Base-by-base conservation (phyloP, 2,329 filamentous ascomycete genomes). In the Penicillium sp. region DNA sequence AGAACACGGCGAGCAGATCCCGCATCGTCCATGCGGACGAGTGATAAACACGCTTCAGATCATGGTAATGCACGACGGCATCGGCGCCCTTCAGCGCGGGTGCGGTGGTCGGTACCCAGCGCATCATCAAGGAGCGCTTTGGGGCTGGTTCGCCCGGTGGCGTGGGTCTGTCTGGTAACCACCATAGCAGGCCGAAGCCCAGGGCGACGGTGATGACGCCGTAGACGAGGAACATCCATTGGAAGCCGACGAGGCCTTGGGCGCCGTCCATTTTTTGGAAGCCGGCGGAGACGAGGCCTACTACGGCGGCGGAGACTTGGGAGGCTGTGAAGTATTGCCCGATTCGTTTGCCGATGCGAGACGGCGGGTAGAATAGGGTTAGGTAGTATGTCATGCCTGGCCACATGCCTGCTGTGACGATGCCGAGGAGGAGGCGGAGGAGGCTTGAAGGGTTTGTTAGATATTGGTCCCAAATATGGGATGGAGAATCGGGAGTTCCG, bases 371-470 rank as follows among this genome's bases (percentile, higher is more conserved):
- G 79, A 96, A 96, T 8, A 96, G 81, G 0, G 92, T 95, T 46
- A 96, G 81, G 70, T 96, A 96, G 73, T 94, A 94, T 10, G 91
- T 86, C 92, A 96, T 96, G 49, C 92, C 92, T 0, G 92, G 92
- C 92, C 92, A 96, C 88, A 96, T 92, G 46, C 92, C 92, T 1
- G 92, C 92, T 70, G 92, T 92, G 25, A 96, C 91, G 15, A 94
- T 83, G 47, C 92, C 92, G 7, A 96, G 84, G 11, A 96, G 81
- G 55, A 96, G 87, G 8, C 92, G 87, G 29, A 96, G 82, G n/a
- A 96, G 80, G 64, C 72, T 67, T 25, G 21, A 52, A 58, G 23
- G 52, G 58, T 27, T 25, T 33, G 50, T 66, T 60, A 62, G 58
- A 27, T 47, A 33, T 11, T 10, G n/a, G 21, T 27, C 23, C 23